Conservation (phyloP, 2,329 filamentous ascomycete species). For the Fusarium sambucinum region DNA sequence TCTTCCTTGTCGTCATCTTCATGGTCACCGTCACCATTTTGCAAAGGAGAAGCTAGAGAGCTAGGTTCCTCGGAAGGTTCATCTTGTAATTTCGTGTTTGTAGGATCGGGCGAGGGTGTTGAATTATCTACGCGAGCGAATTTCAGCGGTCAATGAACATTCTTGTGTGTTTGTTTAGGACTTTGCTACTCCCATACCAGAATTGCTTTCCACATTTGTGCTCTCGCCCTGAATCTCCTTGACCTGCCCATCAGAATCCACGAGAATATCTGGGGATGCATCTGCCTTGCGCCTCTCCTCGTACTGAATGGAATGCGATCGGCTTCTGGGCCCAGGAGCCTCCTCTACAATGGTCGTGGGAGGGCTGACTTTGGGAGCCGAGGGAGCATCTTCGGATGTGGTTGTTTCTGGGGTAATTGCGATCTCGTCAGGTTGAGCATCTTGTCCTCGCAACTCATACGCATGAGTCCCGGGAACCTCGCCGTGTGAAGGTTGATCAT, state of each 20-base stretch:
- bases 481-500: slow-evolving; percentile 64
- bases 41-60: slow-evolving; percentile 30
- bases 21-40: slow-evolving; percentile 44
- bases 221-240: slow-evolving; percentile 48
- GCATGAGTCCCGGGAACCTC: slow-evolving; percentile 72
- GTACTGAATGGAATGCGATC: slow-evolving; percentile 59
- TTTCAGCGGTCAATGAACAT: slow-evolving; percentile 45
- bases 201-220: slow-evolving; percentile 33
- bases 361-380: slow-evolving; percentile 48
- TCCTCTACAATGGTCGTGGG: slow-evolving; percentile 68
- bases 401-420: slow-evolving; percentile 57
- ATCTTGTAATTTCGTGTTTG: slow-evolving; percentile 47
- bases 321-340: slow-evolving; percentile 57
- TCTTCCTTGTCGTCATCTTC: slow-evolving; percentile 21
- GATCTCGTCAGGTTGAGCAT: slow-evolving; percentile 72
- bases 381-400: slow-evolving; percentile 40
- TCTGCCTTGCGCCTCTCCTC: slow-evolving; percentile 63
- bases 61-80: slow-evolving; percentile 47
- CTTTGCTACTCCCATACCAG: slow-evolving; percentile 49
- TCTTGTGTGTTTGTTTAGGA: slow-evolving; percentile 35
- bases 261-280: slow-evolving; percentile 65
- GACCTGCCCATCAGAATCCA: slow-evolving; percentile 60
- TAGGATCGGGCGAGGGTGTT: slow-evolving; percentile 48
- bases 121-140: slow-evolving; percentile 44
- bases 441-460: slow-evolving; percentile 66